Evolutionary conservation across 2,329 filamentous ascomycete genomes (phyloP), one percentile per base, ranked within the genome.

Genomic region (Epichloe typhina): DNA sequence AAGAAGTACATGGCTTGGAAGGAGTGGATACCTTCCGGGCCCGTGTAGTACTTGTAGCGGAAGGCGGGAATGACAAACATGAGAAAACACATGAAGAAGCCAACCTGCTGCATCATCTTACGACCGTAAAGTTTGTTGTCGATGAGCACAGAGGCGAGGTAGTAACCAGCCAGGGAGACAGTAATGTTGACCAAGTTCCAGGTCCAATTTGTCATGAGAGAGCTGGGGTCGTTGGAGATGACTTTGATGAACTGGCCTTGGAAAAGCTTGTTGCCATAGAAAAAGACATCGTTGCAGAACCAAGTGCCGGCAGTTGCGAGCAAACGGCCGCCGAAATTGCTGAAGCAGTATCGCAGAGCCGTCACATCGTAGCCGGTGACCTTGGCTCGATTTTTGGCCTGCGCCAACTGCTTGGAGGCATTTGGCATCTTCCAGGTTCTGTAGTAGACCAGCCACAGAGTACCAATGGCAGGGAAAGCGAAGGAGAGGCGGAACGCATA

Each of bases 1-100:
- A 97, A 68, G 72, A 95, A 96, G 77, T 96, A 96, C 88, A 97
- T 95, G 64, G 90, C 82, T 73, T 96, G 90, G 83, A 97, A 97
- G n/a, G 77, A 74, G 62, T 88, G 82, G 66, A 96, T 84, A 60
- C 88, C 80, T 5, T 74, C 73, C 1, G 76, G 71, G 47, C 74
- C 74, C 19, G 79, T 88, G 74, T 89, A 96, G 79, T 93, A 89
- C 0, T 86, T 66, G 72, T 83, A 95, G 64, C 88, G 75, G 77
- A 95, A 95, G 44, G 85, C 90, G 1, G 91, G 91, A 41, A 96
- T 79, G 64, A 95, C 76, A 70, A 97, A 97, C 69, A 94, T 84
- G 69, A 96, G 74, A 75, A 96, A 97, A 70, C 86, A 86, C 75
- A 90, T 85, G 62, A 94, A 65, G 78, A 97, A 97, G 54, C 91